phyloP scores from a whole-genome alignment of 768 basidiomycete species.

The Pulveroboletus sp. region DNA sequence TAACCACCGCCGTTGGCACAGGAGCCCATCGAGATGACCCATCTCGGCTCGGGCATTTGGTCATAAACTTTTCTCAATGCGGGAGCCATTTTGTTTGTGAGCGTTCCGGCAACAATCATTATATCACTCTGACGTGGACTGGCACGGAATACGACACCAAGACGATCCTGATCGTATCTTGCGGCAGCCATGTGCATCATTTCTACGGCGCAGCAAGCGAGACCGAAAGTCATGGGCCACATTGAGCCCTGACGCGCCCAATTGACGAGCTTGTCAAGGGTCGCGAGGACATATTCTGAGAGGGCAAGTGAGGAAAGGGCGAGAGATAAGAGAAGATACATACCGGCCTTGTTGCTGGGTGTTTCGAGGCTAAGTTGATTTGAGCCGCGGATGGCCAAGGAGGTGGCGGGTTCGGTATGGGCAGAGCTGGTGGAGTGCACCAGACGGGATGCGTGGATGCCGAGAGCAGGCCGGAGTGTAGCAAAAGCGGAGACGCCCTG shows the following conservation, averaged over 20 bases:
- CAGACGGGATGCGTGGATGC: conserved; percentile 40
- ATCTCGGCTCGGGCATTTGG: conserved; percentile 99
- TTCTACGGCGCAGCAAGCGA: conserved; percentile 99
- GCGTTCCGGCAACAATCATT: conserved; percentile 98
- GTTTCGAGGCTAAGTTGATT: conserved; percentile 85
- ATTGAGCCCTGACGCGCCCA: conserved; percentile 98
- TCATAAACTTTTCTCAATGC: conserved; percentile 95
- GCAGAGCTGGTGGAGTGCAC: conserved; percentile 53
- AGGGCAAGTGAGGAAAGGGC: conserved; percentile 1
- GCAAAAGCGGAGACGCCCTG: conserved; percentile 31
- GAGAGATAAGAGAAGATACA: conserved; percentile 15
- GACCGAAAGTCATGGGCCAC: conserved; percentile 99
- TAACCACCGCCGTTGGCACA: conserved; percentile 98
- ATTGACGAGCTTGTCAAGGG: conserved; percentile 93
- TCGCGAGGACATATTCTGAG: conserved; percentile 93
- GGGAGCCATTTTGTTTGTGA: conserved; percentile 99
- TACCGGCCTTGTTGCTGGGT: conserved; percentile 88
- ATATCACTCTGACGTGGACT: conserved; percentile 96
- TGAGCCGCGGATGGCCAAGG: conserved; percentile 72
- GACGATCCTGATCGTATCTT: conserved; percentile 95
- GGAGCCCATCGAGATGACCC: conserved; percentile 99
- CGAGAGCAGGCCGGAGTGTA: conserved; percentile 44
- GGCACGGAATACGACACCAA: conserved; percentile 98
- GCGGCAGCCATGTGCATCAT: conserved; percentile 99
- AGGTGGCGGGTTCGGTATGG: conserved; percentile 58